Percentiles rank a stretch among this genome's conserved stretches.
These are phyloP conservation scores for Arthrobotrys sinensis DNA, from an alignment of 2,329 filamentous ascomycete genomes.

Conservation along the genomic window DNA sequence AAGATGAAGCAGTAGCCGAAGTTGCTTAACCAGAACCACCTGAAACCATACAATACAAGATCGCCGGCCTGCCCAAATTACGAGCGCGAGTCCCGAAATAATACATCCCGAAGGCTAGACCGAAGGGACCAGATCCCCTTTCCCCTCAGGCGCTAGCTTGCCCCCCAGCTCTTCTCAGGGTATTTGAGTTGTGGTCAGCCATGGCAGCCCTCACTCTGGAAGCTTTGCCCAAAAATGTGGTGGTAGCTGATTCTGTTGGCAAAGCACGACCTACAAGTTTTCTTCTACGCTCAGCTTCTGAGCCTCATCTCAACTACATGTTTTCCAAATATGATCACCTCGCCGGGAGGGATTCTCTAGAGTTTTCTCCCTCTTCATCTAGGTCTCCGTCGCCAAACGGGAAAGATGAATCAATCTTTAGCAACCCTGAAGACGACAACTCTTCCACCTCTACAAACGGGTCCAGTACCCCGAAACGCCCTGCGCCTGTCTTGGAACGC, in stretches of 20 bases:
- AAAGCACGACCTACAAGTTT: constrained; percentile 54
- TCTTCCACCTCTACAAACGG: constrained; percentile 57
- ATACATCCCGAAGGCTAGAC: constrained; percentile 46
- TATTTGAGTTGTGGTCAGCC: constrained; percentile 54
- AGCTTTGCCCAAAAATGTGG: constrained; percentile 60
- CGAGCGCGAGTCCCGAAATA: constrained; percentile 47
- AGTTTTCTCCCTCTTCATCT: constrained; percentile 56
- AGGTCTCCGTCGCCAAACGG: constrained; percentile 57
- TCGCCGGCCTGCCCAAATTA: constrained; percentile 46
- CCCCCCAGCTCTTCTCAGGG: constrained; percentile 4
- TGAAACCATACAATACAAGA: constrained; percentile 54
- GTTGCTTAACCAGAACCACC: constrained; percentile 52
- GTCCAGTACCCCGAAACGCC: constrained; percentile 51
- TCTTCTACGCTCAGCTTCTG: constrained; percentile 54
- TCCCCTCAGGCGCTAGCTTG: constrained; percentile 28
- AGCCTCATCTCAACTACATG: constrained; percentile 60
- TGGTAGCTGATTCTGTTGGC: constrained; percentile 55
- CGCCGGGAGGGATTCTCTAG: constrained; percentile 37
- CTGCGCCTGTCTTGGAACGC: constrained; percentile 54
- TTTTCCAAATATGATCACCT: constrained; percentile 58
- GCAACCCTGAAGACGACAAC: constrained; percentile 58
- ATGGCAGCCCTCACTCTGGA: constrained; percentile 57
- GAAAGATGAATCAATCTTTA: constrained; percentile 60
- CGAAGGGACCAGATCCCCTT: constrained; percentile 24
- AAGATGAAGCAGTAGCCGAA: constrained; percentile 61